Evolutionary conservation across 345 rosid species (phyloP).

Genomic region (Arabis alpina): DNA sequence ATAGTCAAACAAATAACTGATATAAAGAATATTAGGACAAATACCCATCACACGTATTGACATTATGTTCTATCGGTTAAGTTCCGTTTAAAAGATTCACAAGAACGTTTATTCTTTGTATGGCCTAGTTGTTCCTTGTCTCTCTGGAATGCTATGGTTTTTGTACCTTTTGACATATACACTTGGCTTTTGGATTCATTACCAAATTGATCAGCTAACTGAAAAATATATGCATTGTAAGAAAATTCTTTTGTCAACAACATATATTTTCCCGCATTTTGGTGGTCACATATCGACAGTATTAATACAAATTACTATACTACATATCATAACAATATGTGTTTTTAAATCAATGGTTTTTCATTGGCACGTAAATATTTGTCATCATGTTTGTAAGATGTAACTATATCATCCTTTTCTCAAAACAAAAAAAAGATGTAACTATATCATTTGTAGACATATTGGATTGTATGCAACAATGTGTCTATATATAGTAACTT

Average conservation of each 20-base stretch:
- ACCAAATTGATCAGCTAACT: conserved; percentile 13
- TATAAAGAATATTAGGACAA: conserved; percentile 35
- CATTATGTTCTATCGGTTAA: conserved; percentile 36
- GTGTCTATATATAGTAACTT: background rate
- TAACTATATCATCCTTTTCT: too few species aligned
- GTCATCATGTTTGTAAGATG: background rate
- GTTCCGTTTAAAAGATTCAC: conserved; percentile 29
- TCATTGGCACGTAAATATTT: background rate
- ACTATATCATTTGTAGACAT: background rate
- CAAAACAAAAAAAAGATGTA: background rate
- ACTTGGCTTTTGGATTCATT: conserved; percentile 2
- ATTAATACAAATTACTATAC: too few species aligned
- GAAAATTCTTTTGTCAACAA: background rate
- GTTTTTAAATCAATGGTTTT: too few species aligned
- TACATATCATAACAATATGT: too few species aligned
- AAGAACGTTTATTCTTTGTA: conserved; percentile 18
- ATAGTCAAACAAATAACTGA: conserved; percentile 36
- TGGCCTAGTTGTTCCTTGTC: conserved; percentile 7
- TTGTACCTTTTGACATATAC: background rate
- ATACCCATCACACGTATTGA: conserved; percentile 40
- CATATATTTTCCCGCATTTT: background rate
- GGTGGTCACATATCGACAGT: background rate
- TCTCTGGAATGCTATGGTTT: conserved; percentile 16
- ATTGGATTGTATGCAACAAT: background rate
- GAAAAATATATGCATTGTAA: background rate